Evolutionary conservation across 495 filamentous ascomycete genomes (phyloP), one percentile per base, ranked within the genome.

Genomic region (Aspergillus incahuasiensis): DNA sequence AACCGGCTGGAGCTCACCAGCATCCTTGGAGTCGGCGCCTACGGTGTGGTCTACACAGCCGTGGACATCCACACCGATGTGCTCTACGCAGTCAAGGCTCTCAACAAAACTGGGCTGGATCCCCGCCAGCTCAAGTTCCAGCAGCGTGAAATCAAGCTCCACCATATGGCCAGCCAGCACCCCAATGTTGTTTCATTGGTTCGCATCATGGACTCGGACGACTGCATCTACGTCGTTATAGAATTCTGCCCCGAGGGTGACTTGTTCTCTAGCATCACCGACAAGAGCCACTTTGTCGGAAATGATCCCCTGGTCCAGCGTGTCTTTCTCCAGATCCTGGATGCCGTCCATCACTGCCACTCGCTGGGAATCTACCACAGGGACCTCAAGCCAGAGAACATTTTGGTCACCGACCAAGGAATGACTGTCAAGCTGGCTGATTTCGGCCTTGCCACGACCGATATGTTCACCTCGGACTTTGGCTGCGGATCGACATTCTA

Each of bases 401-500:
- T 99, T 52, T 76, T 99, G 64, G 94, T 97, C 53, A 88, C 88
- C 57, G 86, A 95, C 74, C 77, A 82, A 54, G 92, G 92, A 54
- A 81, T 85, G 72, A 92, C 89, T 21, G 90, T 96, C 63, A 96
- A 97, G 74, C 82, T 99, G 50, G 94, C 95, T 58, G 94, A 97
- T 69, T 99, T 99, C 78, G 94, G 95, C 65, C 81, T 97, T 38
- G 94, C 94, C 41, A 97, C 90, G 20, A 82, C 82, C 28, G 89
- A 92, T 55, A 80, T 85, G 52, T 75, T 85, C 56, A 95, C 92
- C 56, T 86, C 91, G 57, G 94, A 99, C 70, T 97, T 95, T 72
- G 95, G 95, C 53, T 99, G 95, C 71, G 94, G 94, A 47, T 97
- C 92, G 16, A 97, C 94, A 13, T 97, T 99, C 68, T 97, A 99